Base-by-base conservation (phyloP, 208 protist genomes). In the Trichomonas gallinae region DNA sequence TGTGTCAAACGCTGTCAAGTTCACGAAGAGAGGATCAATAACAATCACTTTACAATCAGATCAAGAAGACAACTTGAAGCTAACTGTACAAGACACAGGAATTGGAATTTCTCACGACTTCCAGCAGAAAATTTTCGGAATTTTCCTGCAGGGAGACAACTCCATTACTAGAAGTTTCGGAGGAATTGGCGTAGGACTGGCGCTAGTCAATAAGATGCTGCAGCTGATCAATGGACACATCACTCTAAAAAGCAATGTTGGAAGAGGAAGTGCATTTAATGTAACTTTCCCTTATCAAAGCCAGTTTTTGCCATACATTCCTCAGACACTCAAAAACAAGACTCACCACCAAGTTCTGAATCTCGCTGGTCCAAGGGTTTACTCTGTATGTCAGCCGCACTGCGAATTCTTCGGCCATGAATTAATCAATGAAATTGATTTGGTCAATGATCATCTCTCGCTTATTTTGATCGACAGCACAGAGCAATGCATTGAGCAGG, bases 1-100 rank as follows among this genome's bases (percentile, higher is more conserved):
- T 0, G n/a, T 97, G 15, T 91, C 96, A 9, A 98, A 98, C 85
- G 97, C 97, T 0, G 46, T 97, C 40, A 98, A 97, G 58, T 98
- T 97, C 96, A 97, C 97, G 13, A 46, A 87, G 10, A 85, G 96
- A 89, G 96, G 72, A 31, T 23, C 42, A 2, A 85, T 96, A 21
- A 46, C n/a, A n/a, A n/a, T n/a, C n/a, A n/a, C n/a, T n/a, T n/a
- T n/a, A n/a, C n/a, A n/a, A n/a, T n/a, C n/a, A n/a, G n/a, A n/a
- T n/a, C n/a, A n/a, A n/a, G 26, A 63, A n/a, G 88, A 87, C 21
- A 87, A 87, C 36, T 15, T 87, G 10, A 87, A 38, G 6, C 6
- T 87, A 15, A 87, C 17, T 11, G 34, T 87, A 3, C 10, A 36
- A 36, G 81, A 87, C 21, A 87, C 81, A 17, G 81, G 81, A 31